Conservation (phyloP, 164 flowering plant genomes). For the Paratinospora sagittata region DNA sequence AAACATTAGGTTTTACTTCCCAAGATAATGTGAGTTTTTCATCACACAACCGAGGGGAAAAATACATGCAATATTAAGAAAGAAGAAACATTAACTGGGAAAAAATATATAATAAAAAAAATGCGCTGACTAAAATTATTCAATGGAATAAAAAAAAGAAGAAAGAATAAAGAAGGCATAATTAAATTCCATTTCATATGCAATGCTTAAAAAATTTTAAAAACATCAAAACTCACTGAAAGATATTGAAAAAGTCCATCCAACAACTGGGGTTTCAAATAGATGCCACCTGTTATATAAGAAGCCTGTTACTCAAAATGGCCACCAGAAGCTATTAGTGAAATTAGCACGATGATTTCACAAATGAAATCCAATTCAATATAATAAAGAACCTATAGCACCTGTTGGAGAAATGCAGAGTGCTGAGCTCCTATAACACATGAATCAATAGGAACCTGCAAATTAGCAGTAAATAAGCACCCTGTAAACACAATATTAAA, state of each 20-base stretch:
- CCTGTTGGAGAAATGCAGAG: conserved; percentile 98
- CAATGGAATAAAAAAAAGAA: neutral
- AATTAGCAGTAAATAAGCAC: neutral
- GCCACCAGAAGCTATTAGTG: too few relatives aligned
- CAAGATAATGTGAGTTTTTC: too few relatives aligned
- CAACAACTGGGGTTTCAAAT: conserved; percentile 63
- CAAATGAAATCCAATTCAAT: neutral
- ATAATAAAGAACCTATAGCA: conserved; percentile 15
- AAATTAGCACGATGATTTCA: neutral
- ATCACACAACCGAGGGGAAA: too few relatives aligned
- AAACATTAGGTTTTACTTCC: too few relatives aligned
- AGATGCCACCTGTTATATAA: too few relatives aligned
- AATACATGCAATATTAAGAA: too few relatives aligned
- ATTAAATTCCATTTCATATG: neutral
- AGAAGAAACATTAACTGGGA: too few relatives aligned
- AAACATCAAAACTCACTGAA: conserved; percentile 35
- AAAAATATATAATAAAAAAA: too few relatives aligned
- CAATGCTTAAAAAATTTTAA: neutral
- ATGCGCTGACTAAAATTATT: too few relatives aligned
- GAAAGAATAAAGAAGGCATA: neutral
- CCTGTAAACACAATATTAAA: too few relatives aligned
- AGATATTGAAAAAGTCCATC: conserved; percentile 92
- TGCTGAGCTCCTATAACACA: conserved; percentile 80
- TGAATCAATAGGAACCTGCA: conserved; percentile 93
- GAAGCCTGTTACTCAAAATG: too few relatives aligned